Evolutionary conservation across 78 protist species (phyloP).

Genomic region (Guillardia theta): DNA sequence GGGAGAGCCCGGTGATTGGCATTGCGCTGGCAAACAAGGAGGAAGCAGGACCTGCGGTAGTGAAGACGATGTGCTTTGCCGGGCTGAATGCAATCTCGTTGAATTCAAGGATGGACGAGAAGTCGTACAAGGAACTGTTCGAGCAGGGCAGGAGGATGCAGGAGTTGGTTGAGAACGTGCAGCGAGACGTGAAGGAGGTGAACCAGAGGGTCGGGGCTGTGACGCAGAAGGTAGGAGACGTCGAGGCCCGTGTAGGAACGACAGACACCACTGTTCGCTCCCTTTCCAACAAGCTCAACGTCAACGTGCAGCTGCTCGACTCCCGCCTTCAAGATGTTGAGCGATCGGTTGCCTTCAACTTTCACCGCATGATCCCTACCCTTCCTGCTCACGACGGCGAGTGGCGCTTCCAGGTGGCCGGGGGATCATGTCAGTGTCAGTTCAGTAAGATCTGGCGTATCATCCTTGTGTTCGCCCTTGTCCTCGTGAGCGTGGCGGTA

Average conservation of each 20-base stretch:
- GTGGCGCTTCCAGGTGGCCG: neutral
- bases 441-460: neutral
- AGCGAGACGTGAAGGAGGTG: neutral
- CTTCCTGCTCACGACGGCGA: neutral
- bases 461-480: neutral
- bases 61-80: conserved; percentile 28
- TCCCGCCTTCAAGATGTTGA: neutral
- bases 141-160: neutral
- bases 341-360: too few relatives aligned
- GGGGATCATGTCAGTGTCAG: neutral
- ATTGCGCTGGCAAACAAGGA: conserved; percentile 27
- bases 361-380: neutral
- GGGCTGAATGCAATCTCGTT: neutral
- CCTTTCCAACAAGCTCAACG: neutral
- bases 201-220: neutral
- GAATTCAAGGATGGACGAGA: neutral
- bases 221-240: neutral
- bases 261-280: neutral
- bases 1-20: neutral
- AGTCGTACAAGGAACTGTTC: neutral
- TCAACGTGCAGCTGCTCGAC: neutral
- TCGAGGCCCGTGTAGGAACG: neutral
- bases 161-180: neutral
- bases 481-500: neutral
- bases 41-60: neutral